phyloP scores from a whole-genome alignment of 2,329 filamentous ascomycete genomes.

The Penicillium sp. region DNA sequence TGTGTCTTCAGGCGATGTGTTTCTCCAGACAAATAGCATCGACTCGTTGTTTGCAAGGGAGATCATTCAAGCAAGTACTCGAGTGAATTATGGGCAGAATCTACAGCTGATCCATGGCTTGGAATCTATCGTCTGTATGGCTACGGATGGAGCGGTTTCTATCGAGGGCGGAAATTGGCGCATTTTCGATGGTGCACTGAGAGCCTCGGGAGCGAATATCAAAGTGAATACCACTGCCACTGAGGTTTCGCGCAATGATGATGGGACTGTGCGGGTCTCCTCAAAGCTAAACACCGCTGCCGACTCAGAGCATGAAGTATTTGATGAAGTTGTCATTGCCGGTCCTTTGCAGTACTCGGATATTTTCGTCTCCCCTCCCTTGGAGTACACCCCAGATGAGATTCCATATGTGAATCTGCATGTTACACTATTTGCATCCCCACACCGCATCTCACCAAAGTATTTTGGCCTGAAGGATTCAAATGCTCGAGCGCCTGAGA shows the following conservation, averaged over 20 bases:
- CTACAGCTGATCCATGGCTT: conserved; percentile 81
- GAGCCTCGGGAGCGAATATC: conserved; percentile 59
- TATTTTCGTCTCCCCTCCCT: conserved; percentile 54
- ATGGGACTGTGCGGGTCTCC: conserved; percentile 48
- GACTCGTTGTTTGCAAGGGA: conserved; percentile 68
- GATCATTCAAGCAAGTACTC: conserved; percentile 83
- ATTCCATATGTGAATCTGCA: conserved; percentile 86
- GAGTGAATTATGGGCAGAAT: conserved; percentile 94
- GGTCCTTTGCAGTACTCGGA: conserved; percentile 77
- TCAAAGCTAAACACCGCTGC: conserved; percentile 25
- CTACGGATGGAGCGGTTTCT: conserved; percentile 76
- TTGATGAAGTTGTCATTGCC: conserved; percentile 80
- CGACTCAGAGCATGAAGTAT: conserved; percentile 39
- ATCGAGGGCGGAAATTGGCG: conserved; percentile 88
- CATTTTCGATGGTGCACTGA: conserved; percentile 83
- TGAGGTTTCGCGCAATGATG: conserved; percentile 48
- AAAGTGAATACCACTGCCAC: conserved; percentile 67
- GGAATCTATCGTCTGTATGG: conserved; percentile 89
- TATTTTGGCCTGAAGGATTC: conserved; percentile 65
- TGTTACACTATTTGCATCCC: conserved; percentile 83
- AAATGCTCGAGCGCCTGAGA: conserved; percentile 59
- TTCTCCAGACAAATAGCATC: conserved; percentile 67
- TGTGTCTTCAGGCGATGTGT: conserved; percentile 69
- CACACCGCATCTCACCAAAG: conserved; percentile 64
- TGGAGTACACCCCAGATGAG: conserved; percentile 59